Percentiles rank a stretch among this genome's conserved stretches.
These are phyloP conservation scores for Dendryphion nanum DNA, from an alignment of 2,329 filamentous ascomycete species.

Conservation along the genomic window DNA sequence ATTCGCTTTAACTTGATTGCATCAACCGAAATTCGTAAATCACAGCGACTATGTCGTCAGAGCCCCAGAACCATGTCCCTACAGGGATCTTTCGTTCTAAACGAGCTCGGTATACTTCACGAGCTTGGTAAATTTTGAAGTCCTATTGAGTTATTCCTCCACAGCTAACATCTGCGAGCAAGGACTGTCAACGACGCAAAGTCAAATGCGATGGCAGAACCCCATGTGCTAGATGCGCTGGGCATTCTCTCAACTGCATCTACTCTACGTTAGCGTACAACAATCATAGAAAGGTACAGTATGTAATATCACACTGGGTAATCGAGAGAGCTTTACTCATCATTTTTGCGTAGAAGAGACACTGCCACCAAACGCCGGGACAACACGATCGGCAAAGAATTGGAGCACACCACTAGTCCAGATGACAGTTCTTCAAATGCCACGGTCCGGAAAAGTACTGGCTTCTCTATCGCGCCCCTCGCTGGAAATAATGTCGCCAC, in stretches of 20 bases:
- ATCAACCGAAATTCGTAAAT: no score
- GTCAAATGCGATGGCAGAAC: slow-evolving; percentile 7
- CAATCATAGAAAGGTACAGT: neutral
- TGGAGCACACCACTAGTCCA: no score
- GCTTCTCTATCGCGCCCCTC: no score
- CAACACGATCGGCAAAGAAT: no score
- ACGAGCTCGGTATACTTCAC: slow-evolving; percentile 5
- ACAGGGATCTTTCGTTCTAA: slow-evolving; percentile 8
- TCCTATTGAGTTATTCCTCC: neutral
- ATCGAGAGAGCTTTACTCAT: neutral
- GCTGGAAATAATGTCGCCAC: neutral
- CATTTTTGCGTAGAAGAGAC: neutral
- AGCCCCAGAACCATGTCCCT: no score
- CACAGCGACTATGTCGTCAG: no score
- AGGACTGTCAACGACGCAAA: slow-evolving; percentile 10
- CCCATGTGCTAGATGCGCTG: slow-evolving; percentile 8
- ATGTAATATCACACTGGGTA: neutral
- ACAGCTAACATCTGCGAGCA: slow-evolving; percentile 5
- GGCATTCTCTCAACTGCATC: slow-evolving; percentile 5
- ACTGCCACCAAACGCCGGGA: no score
- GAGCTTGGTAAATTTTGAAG: slow-evolving; percentile 6
- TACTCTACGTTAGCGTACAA: neutral
- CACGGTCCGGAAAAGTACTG: no score
- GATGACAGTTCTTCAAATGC: no score
- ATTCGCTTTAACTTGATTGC: no score